Evolutionary conservation across 2,329 filamentous ascomycete genomes (phyloP).

Genomic region (Claviceps quebecensis): DNA sequence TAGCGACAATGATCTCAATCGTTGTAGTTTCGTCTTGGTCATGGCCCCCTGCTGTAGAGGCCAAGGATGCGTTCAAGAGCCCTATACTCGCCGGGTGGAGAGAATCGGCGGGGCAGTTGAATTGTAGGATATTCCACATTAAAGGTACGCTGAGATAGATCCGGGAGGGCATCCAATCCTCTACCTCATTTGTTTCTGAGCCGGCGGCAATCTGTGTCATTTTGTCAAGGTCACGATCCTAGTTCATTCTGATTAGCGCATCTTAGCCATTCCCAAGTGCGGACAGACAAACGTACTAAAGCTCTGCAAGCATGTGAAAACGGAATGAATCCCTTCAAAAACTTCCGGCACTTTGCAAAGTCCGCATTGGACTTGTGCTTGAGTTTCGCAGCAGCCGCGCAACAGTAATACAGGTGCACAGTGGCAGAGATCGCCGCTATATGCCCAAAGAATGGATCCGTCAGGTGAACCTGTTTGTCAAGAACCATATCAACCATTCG

Average conservation of each 20-base stretch:
- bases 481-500: constrained; percentile 40
- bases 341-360: constrained; percentile 34
- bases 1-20: constrained; percentile 36
- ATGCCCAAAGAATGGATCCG: constrained; percentile 38
- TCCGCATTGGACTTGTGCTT: constrained; percentile 38
- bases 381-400: constrained; percentile 30
- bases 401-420: constrained; percentile 39
- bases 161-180: constrained; percentile 38
- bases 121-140: constrained; percentile 39
- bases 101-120: constrained; percentile 26
- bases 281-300: constrained; percentile 22
- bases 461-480: constrained; percentile 33
- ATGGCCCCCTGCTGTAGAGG: constrained; percentile 16
- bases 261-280: neutral
- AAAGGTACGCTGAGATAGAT: constrained; percentile 37
- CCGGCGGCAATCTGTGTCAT: constrained; percentile 36
- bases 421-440: constrained; percentile 37
- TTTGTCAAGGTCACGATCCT: constrained; percentile 33
- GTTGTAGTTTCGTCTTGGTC: constrained; percentile 23
- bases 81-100: constrained; percentile 22
- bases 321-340: constrained; percentile 32
- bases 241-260: neutral
- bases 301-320: constrained; percentile 31
- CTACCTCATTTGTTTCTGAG: constrained; percentile 30
- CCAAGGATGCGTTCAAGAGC: constrained; percentile 28